Evolutionary conservation across 2,329 filamentous ascomycete species (phyloP).

Genomic region (Emydomyces testavorans): DNA sequence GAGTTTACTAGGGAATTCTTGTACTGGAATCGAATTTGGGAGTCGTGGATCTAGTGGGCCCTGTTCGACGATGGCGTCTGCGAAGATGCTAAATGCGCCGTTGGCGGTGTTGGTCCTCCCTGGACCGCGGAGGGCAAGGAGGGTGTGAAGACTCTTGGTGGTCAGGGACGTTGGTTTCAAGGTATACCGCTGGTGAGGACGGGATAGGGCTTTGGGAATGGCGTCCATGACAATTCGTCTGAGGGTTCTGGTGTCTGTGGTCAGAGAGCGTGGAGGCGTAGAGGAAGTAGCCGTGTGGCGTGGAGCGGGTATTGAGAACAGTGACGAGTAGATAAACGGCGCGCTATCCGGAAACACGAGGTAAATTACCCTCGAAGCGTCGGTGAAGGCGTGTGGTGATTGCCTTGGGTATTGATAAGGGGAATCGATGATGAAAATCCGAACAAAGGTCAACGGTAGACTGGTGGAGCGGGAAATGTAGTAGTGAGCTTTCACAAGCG

Average conservation of each 20-base stretch:
- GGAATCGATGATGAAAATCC: slow-evolving; percentile 67
- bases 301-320: slow-evolving; percentile 33
- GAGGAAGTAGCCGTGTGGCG: slow-evolving; percentile 26
- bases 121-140: slow-evolving; percentile 58
- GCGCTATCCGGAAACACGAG: slow-evolving; percentile 72
- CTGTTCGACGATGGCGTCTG: slow-evolving; percentile 47
- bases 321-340: slow-evolving; percentile 58
- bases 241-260: slow-evolving; percentile 50
- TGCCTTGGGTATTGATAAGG: slow-evolving; percentile 54
- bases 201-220: slow-evolving; percentile 70
- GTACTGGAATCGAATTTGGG: slow-evolving; percentile 24
- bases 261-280: slow-evolving; percentile 12
- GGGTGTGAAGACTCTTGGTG: slow-evolving; percentile 58
- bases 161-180: slow-evolving; percentile 57
- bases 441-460: slow-evolving; percentile 56
- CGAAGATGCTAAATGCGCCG: slow-evolving; percentile 71
- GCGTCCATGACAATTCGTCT: slow-evolving; percentile 63
- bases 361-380: slow-evolving; percentile 61
- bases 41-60: slow-evolving; percentile 41
- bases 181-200: slow-evolving; percentile 59
- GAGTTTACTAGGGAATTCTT: slow-evolving; percentile 22
- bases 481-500: slow-evolving; percentile 74
- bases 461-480: slow-evolving; percentile 60
- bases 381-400: slow-evolving; percentile 35
- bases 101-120: slow-evolving; percentile 59